These are phyloP conservation scores for Candida suzukii DNA, from an alignment of 805 yeast genomes.

Conservation along the genomic window DNA sequence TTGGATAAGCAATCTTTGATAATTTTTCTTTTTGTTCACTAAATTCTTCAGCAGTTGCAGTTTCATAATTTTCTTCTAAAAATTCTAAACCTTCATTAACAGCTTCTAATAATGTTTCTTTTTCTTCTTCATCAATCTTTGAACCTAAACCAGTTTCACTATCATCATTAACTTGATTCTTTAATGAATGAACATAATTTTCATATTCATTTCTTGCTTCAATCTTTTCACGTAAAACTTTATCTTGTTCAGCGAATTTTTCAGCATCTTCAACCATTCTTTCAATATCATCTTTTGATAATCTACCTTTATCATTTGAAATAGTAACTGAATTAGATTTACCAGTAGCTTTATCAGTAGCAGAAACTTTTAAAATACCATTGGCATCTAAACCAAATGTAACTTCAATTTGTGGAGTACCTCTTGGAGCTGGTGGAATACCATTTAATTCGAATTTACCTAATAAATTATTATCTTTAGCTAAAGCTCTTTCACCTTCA, in stretches of 20 bases:
- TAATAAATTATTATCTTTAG: constrained; percentile 84
- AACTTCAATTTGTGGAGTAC: constrained; percentile 85
- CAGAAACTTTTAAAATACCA: constrained; percentile 81
- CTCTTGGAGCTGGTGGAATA: constrained; percentile 89
- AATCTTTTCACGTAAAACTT: constrained; percentile 72
- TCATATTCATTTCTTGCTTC: constrained; percentile 85
- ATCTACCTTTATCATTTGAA: constrained; percentile 91
- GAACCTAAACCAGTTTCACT: constrained; percentile 59
- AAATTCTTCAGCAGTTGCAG: constrained; percentile 87
- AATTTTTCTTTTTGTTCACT: constrained; percentile 86
- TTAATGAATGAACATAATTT: constrained; percentile 79
- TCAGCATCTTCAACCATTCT: constrained; percentile 98
- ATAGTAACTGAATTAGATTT: constrained; percentile 86
- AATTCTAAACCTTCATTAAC: constrained; percentile 63
- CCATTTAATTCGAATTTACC: constrained; percentile 85
- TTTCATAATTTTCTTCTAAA: constrained; percentile 70
- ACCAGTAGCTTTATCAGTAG: constrained; percentile 92
- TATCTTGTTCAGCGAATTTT: constrained; percentile 88
- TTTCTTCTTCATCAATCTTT: constrained; percentile 83
- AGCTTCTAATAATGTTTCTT: constrained; percentile 83
- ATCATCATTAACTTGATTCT: constrained; percentile 44
- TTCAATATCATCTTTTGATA: constrained; percentile 89
- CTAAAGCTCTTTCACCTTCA: constrained; percentile 95
- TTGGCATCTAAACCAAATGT: constrained; percentile 84
- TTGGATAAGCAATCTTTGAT: constrained; percentile 81